Evolutionary conservation across 345 rosid species (phyloP).

Genomic region (Rhizophora mangle): DNA sequence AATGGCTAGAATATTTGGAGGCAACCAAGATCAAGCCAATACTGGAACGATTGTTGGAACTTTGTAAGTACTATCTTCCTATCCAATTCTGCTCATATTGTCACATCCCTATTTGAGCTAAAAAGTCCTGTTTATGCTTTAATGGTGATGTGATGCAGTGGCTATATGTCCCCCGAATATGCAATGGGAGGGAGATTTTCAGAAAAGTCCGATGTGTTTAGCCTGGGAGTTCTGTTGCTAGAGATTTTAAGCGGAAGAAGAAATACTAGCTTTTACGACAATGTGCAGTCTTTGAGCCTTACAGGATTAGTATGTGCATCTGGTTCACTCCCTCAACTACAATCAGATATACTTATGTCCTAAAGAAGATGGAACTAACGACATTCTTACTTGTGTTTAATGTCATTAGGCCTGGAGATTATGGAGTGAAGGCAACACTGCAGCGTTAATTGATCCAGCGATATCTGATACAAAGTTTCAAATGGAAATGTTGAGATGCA

Average conservation of each 20-base stretch:
- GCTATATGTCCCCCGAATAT: constrained; percentile 21
- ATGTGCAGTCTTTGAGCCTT: constrained; percentile 7
- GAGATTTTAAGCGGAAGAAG: constrained; percentile 17
- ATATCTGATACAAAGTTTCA: neutral
- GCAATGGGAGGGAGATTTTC: constrained; percentile 23
- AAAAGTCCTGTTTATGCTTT: neutral
- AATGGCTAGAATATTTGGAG: constrained; percentile 19
- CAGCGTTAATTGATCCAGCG: neutral
- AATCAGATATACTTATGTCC: neutral
- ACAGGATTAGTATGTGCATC: constrained; percentile 11
- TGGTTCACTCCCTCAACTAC: neutral
- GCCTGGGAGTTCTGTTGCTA: constrained; percentile 17
- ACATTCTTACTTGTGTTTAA: neutral
- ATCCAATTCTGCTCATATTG: neutral
- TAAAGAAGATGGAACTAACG: neutral
- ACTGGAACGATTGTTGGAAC: constrained; percentile 16
- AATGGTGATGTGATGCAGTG: neutral
- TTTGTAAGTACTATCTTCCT: neutral
- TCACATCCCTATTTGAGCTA: neutral
- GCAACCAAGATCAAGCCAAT: constrained; percentile 17
- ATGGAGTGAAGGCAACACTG: constrained; percentile 8
- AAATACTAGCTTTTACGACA: constrained; percentile 3
- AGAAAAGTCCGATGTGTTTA: constrained; percentile 18
- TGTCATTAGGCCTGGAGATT: constrained; percentile 13
- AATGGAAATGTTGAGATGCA: constrained; percentile 7